Evolutionary conservation across 768 basidiomycete species (phyloP).

Genomic region (Termitomyces heimii): DNA sequence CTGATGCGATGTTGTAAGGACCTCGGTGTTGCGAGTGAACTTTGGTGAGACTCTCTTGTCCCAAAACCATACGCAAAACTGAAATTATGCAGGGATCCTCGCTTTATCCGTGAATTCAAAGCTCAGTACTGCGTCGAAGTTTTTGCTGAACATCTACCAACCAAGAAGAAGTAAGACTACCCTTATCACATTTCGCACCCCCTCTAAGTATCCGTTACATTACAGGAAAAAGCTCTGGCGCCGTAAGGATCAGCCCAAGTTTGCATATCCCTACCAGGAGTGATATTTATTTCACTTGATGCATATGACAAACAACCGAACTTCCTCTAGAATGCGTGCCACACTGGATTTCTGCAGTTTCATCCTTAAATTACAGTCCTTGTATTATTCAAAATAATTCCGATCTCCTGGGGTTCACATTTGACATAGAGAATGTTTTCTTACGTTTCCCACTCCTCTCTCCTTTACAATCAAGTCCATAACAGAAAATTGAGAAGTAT

Average conservation of each 20-base stretch:
- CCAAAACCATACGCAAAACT: background rate
- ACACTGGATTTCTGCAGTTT: background rate
- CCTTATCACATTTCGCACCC: background rate
- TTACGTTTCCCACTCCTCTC: background rate
- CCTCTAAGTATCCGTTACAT: slow-evolving; percentile 6
- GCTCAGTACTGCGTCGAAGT: slow-evolving; percentile 76
- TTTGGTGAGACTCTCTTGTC: slow-evolving; percentile 57
- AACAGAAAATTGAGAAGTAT: no score
- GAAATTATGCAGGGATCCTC: slow-evolving; percentile 68
- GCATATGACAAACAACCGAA: background rate
- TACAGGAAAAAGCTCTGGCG: slow-evolving; percentile 87
- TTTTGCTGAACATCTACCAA: slow-evolving; percentile 75
- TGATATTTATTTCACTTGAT: slow-evolving; percentile 16
- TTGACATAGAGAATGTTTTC: background rate
- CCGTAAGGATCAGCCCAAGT: slow-evolving; percentile 78
- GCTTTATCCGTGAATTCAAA: slow-evolving; percentile 94
- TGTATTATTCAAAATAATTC: background rate
- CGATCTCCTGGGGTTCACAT: background rate
- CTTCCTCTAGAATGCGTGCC: background rate
- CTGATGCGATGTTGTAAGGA: slow-evolving; percentile 98
- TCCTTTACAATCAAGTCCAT: background rate
- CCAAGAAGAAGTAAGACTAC: slow-evolving; percentile 82
- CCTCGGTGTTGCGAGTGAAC: slow-evolving; percentile 90
- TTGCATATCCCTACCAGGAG: slow-evolving; percentile 88
- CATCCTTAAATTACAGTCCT: no score